A percentile compares a stretch with the other conserved stretches of the same genome.
These are phyloP conservation scores for Astraeus odoratus DNA, from an alignment of 768 basidiomycete species.

Conservation along the genomic window DNA sequence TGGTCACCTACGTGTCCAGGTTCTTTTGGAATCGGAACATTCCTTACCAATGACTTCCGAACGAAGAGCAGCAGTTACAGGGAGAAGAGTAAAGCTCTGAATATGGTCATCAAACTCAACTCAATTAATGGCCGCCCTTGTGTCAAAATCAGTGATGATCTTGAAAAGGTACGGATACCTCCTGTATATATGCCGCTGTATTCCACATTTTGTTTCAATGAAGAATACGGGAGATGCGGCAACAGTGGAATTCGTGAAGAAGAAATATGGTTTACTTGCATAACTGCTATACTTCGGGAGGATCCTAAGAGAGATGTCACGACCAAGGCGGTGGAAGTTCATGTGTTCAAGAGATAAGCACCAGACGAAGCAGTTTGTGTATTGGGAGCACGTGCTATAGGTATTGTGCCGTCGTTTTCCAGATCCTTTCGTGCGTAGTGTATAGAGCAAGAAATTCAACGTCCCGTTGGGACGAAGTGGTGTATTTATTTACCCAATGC, in stretches of 20 bases:
- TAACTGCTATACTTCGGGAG: neutral
- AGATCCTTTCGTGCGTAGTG: no score
- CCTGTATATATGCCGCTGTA: neutral
- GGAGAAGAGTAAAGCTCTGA: conserved; percentile 74
- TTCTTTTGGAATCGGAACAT: conserved; percentile 91
- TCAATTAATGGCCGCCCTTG: conserved; percentile 68
- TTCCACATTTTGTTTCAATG: neutral
- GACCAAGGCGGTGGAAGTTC: no score
- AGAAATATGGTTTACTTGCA: conserved; percentile 7
- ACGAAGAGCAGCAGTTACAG: conserved; percentile 34
- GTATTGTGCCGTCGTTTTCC: no score
- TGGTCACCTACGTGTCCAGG: conserved; percentile 36
- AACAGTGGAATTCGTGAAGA: conserved; percentile 54
- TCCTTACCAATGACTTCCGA: conserved; percentile 83
- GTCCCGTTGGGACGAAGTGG: no score
- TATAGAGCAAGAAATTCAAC: no score
- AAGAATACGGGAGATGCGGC: conserved; percentile 66
- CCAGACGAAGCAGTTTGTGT: no score
- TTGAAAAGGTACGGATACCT: conserved; percentile 55
- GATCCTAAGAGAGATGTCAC: neutral
- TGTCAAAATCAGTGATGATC: conserved; percentile 92
- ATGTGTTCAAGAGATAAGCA: no score
- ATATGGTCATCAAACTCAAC: conserved; percentile 92
- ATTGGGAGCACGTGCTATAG: no score
- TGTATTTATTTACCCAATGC: no score